These are phyloP conservation scores for Melanopsichium pennsylvanicum DNA, from an alignment of 1,284 basidiomycete genomes.

Conservation along the genomic window DNA sequence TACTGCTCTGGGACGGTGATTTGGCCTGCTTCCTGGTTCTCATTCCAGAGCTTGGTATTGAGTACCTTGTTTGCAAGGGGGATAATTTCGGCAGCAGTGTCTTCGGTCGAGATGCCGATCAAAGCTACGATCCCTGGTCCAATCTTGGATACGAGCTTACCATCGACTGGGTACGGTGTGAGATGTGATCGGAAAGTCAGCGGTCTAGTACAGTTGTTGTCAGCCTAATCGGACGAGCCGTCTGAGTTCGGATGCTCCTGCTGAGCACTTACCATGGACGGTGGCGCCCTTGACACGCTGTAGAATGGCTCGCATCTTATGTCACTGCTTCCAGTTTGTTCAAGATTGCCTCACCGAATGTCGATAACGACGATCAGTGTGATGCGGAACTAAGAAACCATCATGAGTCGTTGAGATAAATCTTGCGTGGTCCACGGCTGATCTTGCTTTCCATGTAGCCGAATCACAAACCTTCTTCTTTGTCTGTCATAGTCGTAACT, in stretches of 20 bases:
- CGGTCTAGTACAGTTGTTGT: no score
- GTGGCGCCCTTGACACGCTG: conserved; percentile 62
- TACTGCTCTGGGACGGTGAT: conserved; percentile 42
- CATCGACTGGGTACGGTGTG: conserved; percentile 53
- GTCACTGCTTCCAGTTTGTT: not conserved
- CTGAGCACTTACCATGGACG: conserved; percentile 50
- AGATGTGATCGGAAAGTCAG: no score
- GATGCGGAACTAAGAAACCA: no score
- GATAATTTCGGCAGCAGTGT: conserved; percentile 53
- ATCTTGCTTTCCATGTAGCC: not conserved
- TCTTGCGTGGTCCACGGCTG: no score
- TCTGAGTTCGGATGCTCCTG: not conserved
- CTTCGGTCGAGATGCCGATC: conserved; percentile 57
- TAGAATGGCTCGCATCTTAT: conserved; percentile 57
- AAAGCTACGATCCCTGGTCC: conserved; percentile 62
- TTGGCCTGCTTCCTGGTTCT: conserved; percentile 34
- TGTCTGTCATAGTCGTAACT: no score
- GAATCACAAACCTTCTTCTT: conserved; percentile 2
- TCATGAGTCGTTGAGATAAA: no score
- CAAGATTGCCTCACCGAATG: no score
- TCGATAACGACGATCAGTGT: no score
- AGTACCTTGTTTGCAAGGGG: conserved; percentile 54
- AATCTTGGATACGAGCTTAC: conserved; percentile 56
- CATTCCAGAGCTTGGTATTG: conserved; percentile 59
- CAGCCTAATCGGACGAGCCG: not conserved